Percentiles rank a stretch among this genome's conserved stretches.
Evolutionary conservation across 352 stramenopile species (phyloP).

Genomic region (Phytophthora pinifolia): DNA sequence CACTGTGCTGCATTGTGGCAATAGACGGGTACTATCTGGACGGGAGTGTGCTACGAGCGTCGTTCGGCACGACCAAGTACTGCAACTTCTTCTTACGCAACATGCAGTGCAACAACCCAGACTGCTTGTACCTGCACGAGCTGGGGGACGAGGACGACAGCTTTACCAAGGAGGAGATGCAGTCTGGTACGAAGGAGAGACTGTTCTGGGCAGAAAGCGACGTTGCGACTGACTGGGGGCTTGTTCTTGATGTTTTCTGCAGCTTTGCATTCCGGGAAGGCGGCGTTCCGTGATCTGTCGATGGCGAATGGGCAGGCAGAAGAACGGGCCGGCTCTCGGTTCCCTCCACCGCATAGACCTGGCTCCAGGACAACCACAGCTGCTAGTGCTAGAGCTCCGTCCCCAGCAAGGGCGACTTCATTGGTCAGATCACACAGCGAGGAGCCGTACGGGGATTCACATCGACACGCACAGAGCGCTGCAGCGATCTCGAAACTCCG

Average conservation of each 20-base stretch:
- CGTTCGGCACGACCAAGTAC: conserved; percentile 96
- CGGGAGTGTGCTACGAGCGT: conserved; percentile 74
- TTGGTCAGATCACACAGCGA: conserved; percentile 33
- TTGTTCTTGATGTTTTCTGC: conserved; percentile 7
- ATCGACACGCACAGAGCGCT: conserved; percentile 75
- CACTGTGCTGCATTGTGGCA: conserved; percentile 88
- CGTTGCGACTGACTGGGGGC: conserved; percentile 1
- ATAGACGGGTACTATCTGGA: conserved; percentile 92
- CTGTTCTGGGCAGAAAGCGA: neutral
- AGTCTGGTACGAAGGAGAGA: conserved; percentile 45
- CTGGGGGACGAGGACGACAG: conserved; percentile 91
- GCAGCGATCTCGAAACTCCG: conserved; percentile 70
- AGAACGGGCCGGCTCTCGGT: conserved; percentile 52
- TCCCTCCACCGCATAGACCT: conserved; percentile 49
- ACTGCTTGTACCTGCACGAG: conserved; percentile 95
- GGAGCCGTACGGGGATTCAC: conserved; percentile 37
- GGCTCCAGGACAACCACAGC: conserved; percentile 22
- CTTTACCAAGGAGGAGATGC: conserved; percentile 96
- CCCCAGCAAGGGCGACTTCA: conserved; percentile 18
- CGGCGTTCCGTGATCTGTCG: conserved; percentile 65
- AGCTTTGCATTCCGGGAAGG: conserved; percentile 77
- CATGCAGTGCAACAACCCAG: conserved; percentile 91
- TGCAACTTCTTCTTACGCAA: conserved; percentile 94
- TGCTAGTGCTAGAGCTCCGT: conserved; percentile 28
- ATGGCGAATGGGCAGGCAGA: conserved; percentile 42